Evolutionary conservation across 306 rosid species (phyloP), one percentile per base, ranked within the genome.

Genomic region (Cyclanthera cordifolia): DNA sequence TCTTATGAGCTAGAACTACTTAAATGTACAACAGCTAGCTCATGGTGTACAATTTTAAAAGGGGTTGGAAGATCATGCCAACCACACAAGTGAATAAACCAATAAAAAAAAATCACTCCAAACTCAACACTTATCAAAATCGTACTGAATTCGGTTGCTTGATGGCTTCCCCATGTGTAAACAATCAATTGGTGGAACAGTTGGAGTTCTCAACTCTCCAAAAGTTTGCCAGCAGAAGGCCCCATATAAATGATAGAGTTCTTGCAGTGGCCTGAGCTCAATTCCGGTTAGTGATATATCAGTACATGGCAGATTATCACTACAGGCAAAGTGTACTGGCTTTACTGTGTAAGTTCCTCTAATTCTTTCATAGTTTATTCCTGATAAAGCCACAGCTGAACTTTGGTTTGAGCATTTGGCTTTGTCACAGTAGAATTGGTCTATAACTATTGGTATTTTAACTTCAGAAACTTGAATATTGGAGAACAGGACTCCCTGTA

Each of bases 181-280:
- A 71, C 98, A 93, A 47, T 51, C 79, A 50, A 93, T 89, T 58
- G 98, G 98, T 1, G 98, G 98, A 39, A 85, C 65, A 3, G 95
- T 89, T 1, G 96, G 91, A 73, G 96, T 80, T 72, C 77, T 84
- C 69, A 89, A 63, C 74, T 93, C 93, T 63, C 96, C 98, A 14
- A 82, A 93, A 65, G 98, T 73, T 77, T 89, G 76, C 99, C 99
- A 94, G 83, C 99, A 94, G 79, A 86, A 94, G 69, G 99, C 90
- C 27, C 82, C 81, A 60, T 86, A 82, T 72, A 94, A 64, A 69
- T 81, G 99, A 77, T 90, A 90, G 52, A 58, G 66, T 75, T 94
- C 88, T 85, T 90, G 99, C 73, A 82, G 11, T 25, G 99, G 97
- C 72, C 71, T 79, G 59, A 94, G 84, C 85, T 88, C 60, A 45